Evolutionary conservation across 2,329 filamentous ascomycete species (phyloP).

Genomic region (Sarocladium oryzae): DNA sequence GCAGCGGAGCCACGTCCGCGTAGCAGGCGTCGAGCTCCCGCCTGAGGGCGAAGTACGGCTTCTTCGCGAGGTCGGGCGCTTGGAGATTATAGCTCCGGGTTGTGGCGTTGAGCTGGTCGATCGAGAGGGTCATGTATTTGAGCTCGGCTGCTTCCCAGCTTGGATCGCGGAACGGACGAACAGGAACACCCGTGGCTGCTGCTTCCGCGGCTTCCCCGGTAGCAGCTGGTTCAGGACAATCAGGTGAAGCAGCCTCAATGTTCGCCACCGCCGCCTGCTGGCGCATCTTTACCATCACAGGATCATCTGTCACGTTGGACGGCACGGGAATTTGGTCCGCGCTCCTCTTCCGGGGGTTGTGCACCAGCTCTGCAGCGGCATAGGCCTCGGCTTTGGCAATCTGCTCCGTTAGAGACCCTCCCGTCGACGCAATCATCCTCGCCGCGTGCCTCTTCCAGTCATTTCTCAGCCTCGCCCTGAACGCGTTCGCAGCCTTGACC

Average conservation of each 20-base stretch:
- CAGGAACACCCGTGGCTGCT: slow-evolving; percentile 25
- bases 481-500: slow-evolving; percentile 58
- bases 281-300: slow-evolving; percentile 39
- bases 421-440: slow-evolving; percentile 67
- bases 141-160: slow-evolving; percentile 68
- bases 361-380: slow-evolving; percentile 63
- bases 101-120: slow-evolving; percentile 71
- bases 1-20: slow-evolving; percentile 72
- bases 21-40: slow-evolving; percentile 78
- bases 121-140: slow-evolving; percentile 68
- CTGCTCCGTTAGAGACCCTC: slow-evolving; percentile 69
- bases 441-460: slow-evolving; percentile 85
- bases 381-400: slow-evolving; percentile 65
- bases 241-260: slow-evolving; percentile 5
- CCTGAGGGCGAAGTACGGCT: slow-evolving; percentile 80
- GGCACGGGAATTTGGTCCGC: slow-evolving; percentile 41
- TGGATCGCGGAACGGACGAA: slow-evolving; percentile 68
- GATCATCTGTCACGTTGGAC: slow-evolving; percentile 40
- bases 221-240: slow-evolving; percentile 11
- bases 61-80: slow-evolving; percentile 86
- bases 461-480: slow-evolving; percentile 66
- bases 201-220: slow-evolving; percentile 10
- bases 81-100: slow-evolving; percentile 90
- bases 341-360: slow-evolving; percentile 47
- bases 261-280: slow-evolving; percentile 20